Percentiles rank a stretch among this genome's conserved stretches.
These are phyloP conservation scores for Paraphaeosphaeria sporulosa DNA, from an alignment of 2,329 filamentous ascomycete genomes.

Conservation along the genomic window DNA sequence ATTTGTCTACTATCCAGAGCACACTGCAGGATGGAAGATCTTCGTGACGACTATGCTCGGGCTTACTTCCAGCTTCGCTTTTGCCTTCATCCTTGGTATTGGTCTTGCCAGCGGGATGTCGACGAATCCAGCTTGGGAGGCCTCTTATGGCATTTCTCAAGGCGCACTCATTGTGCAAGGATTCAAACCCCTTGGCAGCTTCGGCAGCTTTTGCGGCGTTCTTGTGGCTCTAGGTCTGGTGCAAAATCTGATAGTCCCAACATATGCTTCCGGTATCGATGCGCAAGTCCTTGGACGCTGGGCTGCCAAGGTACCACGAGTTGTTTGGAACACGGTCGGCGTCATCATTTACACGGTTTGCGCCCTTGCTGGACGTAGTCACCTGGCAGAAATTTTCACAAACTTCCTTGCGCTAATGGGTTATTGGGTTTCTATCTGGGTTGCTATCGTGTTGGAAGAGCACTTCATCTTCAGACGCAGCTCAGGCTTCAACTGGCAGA, in stretches of 20 bases:
- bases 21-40: constrained; percentile 60
- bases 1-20: constrained; percentile 70
- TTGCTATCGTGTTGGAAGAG: constrained; percentile 68
- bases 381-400: constrained; percentile 70
- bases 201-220: constrained; percentile 73
- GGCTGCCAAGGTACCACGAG: constrained; percentile 65
- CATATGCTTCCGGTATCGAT: constrained; percentile 69
- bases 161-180: constrained; percentile 71
- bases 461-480: constrained; percentile 66
- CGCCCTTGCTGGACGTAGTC: constrained; percentile 67
- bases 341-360: constrained; percentile 70
- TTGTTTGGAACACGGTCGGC: constrained; percentile 69
- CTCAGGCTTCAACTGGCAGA: constrained; percentile 64
- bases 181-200: constrained; percentile 65
- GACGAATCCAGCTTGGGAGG: constrained; percentile 61
- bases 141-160: constrained; percentile 65
- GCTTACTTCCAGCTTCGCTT: constrained; percentile 64
- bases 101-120: constrained; percentile 67
- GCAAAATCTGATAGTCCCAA: constrained; percentile 70
- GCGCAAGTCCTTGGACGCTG: constrained; percentile 71
- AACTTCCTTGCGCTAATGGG: constrained; percentile 76
- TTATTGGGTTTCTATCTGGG: constrained; percentile 73
- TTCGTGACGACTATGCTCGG: constrained; percentile 66
- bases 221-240: constrained; percentile 70
- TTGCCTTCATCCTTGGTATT: constrained; percentile 68